Base-by-base conservation (phyloP, 768 basidiomycete genomes). In the Boletus tylopilopsis region DNA sequence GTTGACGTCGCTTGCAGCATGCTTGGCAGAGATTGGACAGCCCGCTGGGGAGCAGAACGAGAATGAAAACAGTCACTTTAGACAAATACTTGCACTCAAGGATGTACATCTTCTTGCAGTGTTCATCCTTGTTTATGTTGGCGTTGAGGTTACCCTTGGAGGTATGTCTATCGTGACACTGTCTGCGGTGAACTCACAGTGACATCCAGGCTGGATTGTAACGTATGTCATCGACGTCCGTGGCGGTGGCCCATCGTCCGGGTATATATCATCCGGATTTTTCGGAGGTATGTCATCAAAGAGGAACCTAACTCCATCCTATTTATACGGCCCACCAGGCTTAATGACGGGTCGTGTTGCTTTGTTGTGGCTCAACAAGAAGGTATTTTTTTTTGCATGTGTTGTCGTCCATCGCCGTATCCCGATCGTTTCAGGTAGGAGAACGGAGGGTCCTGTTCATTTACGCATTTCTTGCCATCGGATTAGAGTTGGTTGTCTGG, bases 51-150 rank as follows among this genome's bases (percentile, higher is more conserved):
- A 77, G 51, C 68, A 61, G 22, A 65, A 58, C 9, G 61, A 64
- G 24, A 71, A 61, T 39, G 73, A 61, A 45, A 54, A 51, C 9
- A 72, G 63, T 58, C 71, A 70, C 12, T 70, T 78, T 61, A 69
- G 70, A 19, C 77, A 84, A 53, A 81, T 86, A 47, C 56, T 86
- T 42, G 49, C 61, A 2, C 69, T 74, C 40, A 77, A 71, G 49
- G 73, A 74, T 0, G 82, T 87, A 1, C 84, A 87, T 53, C 65
- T 81, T 16, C 68, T 87, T 5, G 82, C 85, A 0, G 67, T 82
- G 54, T 87, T 84, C 58, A 74, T 78, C 45, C 69, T 85, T 10
- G 75, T 85, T 0, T 87, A 87, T 56, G 82, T 87, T 21, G 85
- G 85, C 10, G 76, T 83, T 2, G 85, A 87, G 56, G 83, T 86